Percentiles rank a stretch among this genome's conserved stretches.
phyloP scores from a whole-genome alignment of 441 rosid genomes.

The Bruguiera hainesii region DNA sequence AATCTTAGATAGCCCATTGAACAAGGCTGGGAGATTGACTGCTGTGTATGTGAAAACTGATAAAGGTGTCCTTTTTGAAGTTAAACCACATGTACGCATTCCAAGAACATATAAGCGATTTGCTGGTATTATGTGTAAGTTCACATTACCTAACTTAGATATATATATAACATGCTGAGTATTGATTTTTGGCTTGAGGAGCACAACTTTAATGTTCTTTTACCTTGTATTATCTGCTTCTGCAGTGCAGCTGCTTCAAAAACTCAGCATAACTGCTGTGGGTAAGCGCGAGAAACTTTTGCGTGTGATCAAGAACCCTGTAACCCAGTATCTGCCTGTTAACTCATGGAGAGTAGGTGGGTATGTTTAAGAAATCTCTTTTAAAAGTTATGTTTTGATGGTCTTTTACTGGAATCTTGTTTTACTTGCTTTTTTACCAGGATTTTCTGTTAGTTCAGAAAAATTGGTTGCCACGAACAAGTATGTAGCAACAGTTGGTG shows the following conservation, averaged over 20 bases:
- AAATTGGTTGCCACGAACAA: slow-evolving; percentile 59
- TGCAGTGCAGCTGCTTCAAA: slow-evolving; percentile 35
- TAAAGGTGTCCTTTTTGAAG: slow-evolving; percentile 77
- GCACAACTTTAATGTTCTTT: neutral
- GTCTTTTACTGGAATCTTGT: neutral
- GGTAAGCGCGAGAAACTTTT: slow-evolving; percentile 31
- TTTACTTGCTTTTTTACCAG: slow-evolving; percentile 30
- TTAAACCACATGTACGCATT: slow-evolving; percentile 75
- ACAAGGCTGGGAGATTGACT: slow-evolving; percentile 71
- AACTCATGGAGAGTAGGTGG: slow-evolving; percentile 47
- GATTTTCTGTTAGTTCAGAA: slow-evolving; percentile 75
- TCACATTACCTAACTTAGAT: neutral
- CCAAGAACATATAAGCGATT: slow-evolving; percentile 84
- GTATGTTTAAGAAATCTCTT: neutral
- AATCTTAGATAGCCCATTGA: slow-evolving; percentile 78
- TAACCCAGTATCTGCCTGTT: slow-evolving; percentile 29
- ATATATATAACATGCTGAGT: neutral
- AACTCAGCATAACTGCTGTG: slow-evolving; percentile 28
- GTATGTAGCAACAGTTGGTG: slow-evolving; percentile 43
- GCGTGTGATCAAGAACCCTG: slow-evolving; percentile 29
- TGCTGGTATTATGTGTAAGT: slow-evolving; percentile 69
- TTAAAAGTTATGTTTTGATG: neutral
- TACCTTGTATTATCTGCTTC: neutral
- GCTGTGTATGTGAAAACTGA: slow-evolving; percentile 76
- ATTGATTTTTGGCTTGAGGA: neutral